Base-by-base conservation (phyloP, 352 stramenopile species). In the Pythium brassicae region DNA sequence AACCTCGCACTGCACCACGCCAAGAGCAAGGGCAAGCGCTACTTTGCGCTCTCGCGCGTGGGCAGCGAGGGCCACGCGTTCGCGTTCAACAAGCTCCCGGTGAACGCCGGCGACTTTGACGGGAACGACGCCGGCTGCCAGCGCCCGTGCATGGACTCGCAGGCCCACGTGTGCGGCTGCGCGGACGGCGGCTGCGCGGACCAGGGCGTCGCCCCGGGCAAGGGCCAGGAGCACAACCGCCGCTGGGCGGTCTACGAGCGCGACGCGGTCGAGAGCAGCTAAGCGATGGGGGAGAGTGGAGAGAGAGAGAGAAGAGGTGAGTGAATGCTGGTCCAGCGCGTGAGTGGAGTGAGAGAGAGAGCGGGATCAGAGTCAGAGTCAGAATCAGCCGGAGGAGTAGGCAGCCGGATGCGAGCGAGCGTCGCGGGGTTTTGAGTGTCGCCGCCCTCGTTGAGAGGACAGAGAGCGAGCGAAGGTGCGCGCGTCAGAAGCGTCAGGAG, bases 221-320 rank as follows among this genome's bases (percentile, higher is more conserved):
- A 84, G 62, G 84, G 83, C 47, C 82, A 96, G 65, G 83, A 95
- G 66, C 86, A 94, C 73, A 95, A 94, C 72, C 87, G 87, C 53
- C 86, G 87, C 51, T 96, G 87, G 87, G 86, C 86, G 55, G 76
- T 96, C 62, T 96, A 95, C 73, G 83, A 94, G 64, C 83, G 83
- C 49, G 72, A 64, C 57, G 40, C 75, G 25, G 61, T 53, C 48
- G 60, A 63, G 47, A 71, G 69, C 23, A 44, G 15, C 46, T 32
- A 29, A 40, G 34, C 15, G 32, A 49, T 14, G n/a, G n/a, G n/a
- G 20, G 17, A 25, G 14, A 27, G 3, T 19, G 19, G 22, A 44
- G 14, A 8, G 34, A 29, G 27, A 55, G 5, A 32, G 29, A 44
- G 12, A 25, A 12, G n/a, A n/a, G n/a, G n/a, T n/a, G n/a, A n/a